These are phyloP conservation scores for Marchantia polymorpha DNA, from an alignment of 225 moss, liverwort and hornwort species.

Conservation along the genomic window DNA sequence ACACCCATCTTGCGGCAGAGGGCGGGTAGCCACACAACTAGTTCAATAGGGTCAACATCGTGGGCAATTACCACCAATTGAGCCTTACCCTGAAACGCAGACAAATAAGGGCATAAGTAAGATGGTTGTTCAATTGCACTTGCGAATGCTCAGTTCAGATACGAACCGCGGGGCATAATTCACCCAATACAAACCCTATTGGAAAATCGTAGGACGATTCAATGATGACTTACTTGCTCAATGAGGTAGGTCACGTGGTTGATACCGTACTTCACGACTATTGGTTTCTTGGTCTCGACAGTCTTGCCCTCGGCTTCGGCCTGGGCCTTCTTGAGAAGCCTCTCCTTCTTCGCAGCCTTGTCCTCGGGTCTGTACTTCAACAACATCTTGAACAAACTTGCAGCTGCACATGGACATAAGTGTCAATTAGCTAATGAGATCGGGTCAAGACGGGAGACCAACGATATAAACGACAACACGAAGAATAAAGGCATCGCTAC, in stretches of 20 bases:
- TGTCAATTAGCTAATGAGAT: neutral
- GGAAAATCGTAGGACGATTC: neutral
- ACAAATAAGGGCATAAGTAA: neutral
- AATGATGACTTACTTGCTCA: slow-evolving; percentile 61
- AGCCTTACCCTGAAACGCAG: slow-evolving; percentile 63
- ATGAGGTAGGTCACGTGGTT: slow-evolving; percentile 92
- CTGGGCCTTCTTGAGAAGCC: slow-evolving; percentile 81
- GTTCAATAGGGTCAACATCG: slow-evolving; percentile 86
- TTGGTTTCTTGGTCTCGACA: slow-evolving; percentile 82
- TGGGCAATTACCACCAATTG: slow-evolving; percentile 88
- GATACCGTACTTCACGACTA: slow-evolving; percentile 89
- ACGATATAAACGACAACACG: neutral
- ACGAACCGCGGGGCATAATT: neutral
- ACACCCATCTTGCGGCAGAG: slow-evolving; percentile 93
- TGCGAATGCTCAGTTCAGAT: neutral
- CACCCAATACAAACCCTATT: neutral
- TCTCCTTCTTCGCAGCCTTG: slow-evolving; percentile 91
- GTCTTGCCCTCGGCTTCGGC: slow-evolving; percentile 88
- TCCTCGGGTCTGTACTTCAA: slow-evolving; percentile 96
- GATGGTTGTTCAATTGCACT: neutral
- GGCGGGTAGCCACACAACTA: slow-evolving; percentile 91
- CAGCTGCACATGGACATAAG: slow-evolving; percentile 35
- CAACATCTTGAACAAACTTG: slow-evolving; percentile 73
- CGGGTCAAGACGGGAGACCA: neutral
- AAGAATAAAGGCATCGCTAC: neutral